Base-by-base conservation (phyloP, 179 eudicot species). In the Heliamphora pulchella region DNA sequence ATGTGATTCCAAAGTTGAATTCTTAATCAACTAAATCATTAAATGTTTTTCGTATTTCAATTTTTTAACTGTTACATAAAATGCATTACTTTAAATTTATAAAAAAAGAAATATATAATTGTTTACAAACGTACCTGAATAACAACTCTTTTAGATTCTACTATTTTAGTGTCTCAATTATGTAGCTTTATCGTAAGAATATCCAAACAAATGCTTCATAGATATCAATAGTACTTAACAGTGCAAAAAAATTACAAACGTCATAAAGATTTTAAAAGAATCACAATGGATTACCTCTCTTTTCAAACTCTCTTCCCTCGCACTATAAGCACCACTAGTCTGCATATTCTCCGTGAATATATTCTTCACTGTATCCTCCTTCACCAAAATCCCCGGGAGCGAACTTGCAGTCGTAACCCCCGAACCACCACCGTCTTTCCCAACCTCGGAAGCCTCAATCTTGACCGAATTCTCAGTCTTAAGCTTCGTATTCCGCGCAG, bases 281-380 rank as follows among this genome's bases (percentile, higher is more conserved):
- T 8, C 20, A 50, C 57, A 64, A 0, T 10, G 55, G 41, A 48
- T 67, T 83, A 96, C 99, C 92, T 96, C 99, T 78, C 91, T 91
- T 83, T 88, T 89, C 77, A 96, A 91, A 80, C 86, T 89, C 89
- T 96, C 98, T 79, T 96, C 99, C 74, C 99, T 84, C 31, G 96
- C 94, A 87, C 92, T 89, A 82, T 96, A 96, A 78, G 99, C 98
- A 41, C 99, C 99, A 79, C 98, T 88, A 8, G 96, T 91, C 81
- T 92, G 97, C 73, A 96, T 78, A 91, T 91, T 94, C 81, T 96
- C 99, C 20, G 98, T 89, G 82, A 87, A 89, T 78, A 92, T 81
- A 85, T 84, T 88, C 90, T 92, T 96, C 75, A 87, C 93, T 2
- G 87, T 71, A 74, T 89, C 95, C 83, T 96, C 97, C 90, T 91